phyloP scores from a whole-genome alignment of 352 stramenopile species.

The Thraustotheca clavata region DNA sequence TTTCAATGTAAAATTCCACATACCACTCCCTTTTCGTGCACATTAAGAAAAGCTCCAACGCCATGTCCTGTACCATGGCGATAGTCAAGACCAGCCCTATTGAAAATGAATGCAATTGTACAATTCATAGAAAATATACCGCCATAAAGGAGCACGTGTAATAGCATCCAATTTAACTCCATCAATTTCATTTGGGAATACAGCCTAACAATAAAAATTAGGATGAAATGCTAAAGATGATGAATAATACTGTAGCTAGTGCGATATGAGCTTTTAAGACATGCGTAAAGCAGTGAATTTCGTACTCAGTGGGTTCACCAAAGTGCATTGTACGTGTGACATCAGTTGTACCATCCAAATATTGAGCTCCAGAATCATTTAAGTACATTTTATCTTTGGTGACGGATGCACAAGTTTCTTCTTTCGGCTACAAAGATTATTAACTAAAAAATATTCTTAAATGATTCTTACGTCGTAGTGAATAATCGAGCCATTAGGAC shows the following conservation, averaged over 20 bases:
- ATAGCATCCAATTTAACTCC: slow-evolving; percentile 96
- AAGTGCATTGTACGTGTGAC: slow-evolving; percentile 98
- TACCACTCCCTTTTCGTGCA: slow-evolving; percentile 92
- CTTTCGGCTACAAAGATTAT: slow-evolving; percentile 41
- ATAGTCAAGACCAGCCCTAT: slow-evolving; percentile 90
- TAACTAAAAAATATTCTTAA: background rate
- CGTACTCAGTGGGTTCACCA: slow-evolving; percentile 84
- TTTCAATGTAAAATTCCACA: background rate
- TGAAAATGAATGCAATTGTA: background rate
- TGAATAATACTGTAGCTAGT: slow-evolving; percentile 85
- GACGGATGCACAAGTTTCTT: slow-evolving; percentile 76
- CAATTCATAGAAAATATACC: slow-evolving; percentile 13
- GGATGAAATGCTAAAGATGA: background rate
- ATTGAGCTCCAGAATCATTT: slow-evolving; percentile 98
- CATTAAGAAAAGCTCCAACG: slow-evolving; percentile 94
- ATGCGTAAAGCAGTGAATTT: slow-evolving; percentile 93
- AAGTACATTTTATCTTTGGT: slow-evolving; percentile 93
- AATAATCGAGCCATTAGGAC: slow-evolving; percentile 96
- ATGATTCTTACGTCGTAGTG: slow-evolving; percentile 55
- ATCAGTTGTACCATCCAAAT: slow-evolving; percentile 98
- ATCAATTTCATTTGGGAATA: slow-evolving; percentile 88
- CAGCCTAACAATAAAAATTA: slow-evolving; percentile 20
- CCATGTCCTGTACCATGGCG: slow-evolving; percentile 96
- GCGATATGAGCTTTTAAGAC: slow-evolving; percentile 98
- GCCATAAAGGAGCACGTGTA: slow-evolving; percentile 93